Percentiles rank a stretch among this genome's conserved stretches.
Conservation (phyloP, 768 basidiomycete species). For the Chalciporus piperatus region DNA sequence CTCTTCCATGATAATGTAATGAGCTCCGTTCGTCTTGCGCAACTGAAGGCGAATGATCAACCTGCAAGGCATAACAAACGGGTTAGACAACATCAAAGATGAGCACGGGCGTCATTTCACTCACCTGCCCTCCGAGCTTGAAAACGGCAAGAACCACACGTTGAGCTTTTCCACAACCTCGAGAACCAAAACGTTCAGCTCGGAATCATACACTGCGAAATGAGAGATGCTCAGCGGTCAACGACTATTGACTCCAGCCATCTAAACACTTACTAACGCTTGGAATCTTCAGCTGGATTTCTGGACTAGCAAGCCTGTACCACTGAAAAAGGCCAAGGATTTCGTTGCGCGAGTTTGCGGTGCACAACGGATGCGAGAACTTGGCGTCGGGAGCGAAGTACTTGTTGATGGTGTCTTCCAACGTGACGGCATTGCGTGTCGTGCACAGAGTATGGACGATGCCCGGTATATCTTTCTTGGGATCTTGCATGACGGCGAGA, state of each 20-base stretch:
- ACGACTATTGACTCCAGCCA: not conserved
- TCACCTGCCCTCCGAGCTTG: conserved; percentile 46
- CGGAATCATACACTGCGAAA: conserved; percentile 47
- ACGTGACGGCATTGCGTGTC: conserved; percentile 46
- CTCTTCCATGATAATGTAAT: conserved; percentile 54
- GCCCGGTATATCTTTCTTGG: conserved; percentile 44
- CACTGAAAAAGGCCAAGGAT: conserved; percentile 63
- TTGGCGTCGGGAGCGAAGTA: conserved; percentile 55
- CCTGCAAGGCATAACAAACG: conserved; percentile 23
- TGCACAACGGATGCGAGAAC: conserved; percentile 60
- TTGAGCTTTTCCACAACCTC: conserved; percentile 44
- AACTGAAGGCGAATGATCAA: conserved; percentile 52
- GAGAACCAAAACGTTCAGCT: conserved; percentile 41
- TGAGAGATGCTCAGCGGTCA: not conserved
- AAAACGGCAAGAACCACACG: conserved; percentile 49
- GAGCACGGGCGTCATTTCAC: conserved; percentile 2
- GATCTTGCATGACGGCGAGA: conserved; percentile 49
- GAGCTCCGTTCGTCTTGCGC: conserved; percentile 37
- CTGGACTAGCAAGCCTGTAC: conserved; percentile 62
- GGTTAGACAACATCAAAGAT: not conserved
- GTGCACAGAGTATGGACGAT: conserved; percentile 48
- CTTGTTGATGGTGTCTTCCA: conserved; percentile 44
- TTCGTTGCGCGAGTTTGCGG: conserved; percentile 49
- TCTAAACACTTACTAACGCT: conserved; percentile 40
- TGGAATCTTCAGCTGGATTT: conserved; percentile 39